Percentiles rank a stretch among this genome's conserved stretches.
Evolutionary conservation across 805 yeast genomes (phyloP).

Genomic region (Cyberlindnera maclurae): DNA sequence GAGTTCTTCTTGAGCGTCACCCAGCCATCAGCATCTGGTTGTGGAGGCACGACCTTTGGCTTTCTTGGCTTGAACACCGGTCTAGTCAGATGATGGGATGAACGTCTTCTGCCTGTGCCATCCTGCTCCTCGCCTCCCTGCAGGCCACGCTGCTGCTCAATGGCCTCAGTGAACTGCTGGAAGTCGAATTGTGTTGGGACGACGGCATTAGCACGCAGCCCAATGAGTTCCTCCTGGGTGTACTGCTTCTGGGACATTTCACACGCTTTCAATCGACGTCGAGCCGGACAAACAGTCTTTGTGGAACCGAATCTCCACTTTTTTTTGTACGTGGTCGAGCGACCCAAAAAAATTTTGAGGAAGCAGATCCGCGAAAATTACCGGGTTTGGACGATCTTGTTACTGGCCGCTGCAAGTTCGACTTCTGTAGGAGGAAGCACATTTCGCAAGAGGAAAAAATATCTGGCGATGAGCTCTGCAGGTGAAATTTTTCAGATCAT

Average conservation of each 20-base stretch:
- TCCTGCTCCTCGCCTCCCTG: conserved; percentile 27
- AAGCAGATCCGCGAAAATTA: not conserved
- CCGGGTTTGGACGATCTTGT: not conserved
- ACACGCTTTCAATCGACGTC: too few species aligned
- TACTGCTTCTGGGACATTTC: conserved; percentile 32
- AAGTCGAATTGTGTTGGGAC: conserved; percentile 59
- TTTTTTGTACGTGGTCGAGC: conserved; percentile 1
- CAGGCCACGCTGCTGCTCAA: conserved; percentile 55
- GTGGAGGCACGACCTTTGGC: conserved; percentile 27
- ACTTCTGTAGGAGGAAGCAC: too few species aligned
- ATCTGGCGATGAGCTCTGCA: not conserved
- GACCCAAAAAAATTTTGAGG: conserved; percentile 1
- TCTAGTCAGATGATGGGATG: conserved; percentile 36
- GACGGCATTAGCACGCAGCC: conserved; percentile 47
- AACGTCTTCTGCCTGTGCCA: conserved; percentile 43
- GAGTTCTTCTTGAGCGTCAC: conserved; percentile 42
- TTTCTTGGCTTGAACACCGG: conserved; percentile 38
- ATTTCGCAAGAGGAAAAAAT: too few species aligned
- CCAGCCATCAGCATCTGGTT: conserved; percentile 80
- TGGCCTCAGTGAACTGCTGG: conserved; percentile 55
- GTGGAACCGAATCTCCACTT: not conserved
- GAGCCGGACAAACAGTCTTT: too few species aligned
- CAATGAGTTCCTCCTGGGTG: conserved; percentile 64
- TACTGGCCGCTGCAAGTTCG: not conserved
- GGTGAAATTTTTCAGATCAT: not conserved